phyloP scores from a whole-genome alignment of 2,329 filamentous ascomycete genomes.

The Graphilbum fragrans region DNA sequence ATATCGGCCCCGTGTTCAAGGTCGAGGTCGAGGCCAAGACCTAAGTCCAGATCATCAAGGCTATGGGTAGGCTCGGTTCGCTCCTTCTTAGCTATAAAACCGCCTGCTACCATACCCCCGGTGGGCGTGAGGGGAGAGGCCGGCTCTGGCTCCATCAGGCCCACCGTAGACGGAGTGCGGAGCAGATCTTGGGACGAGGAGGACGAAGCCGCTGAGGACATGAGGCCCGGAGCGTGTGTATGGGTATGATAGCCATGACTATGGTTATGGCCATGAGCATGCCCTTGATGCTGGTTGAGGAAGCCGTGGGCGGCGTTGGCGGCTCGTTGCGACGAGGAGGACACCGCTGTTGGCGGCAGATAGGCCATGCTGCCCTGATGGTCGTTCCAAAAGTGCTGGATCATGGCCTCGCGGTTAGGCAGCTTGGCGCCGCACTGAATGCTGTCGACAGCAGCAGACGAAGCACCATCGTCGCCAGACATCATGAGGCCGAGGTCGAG shows the following conservation, averaged over 20 bases:
- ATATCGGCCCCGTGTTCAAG: no score
- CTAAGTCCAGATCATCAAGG: no score
- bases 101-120: no score
- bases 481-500: conserved; percentile 6
- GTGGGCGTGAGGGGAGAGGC: no score
- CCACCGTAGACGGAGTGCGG: conserved; percentile 2
- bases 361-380: conserved; percentile 4
- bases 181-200: conserved; percentile 5
- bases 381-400: conserved; percentile 11
- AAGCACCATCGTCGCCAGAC: not conserved
- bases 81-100: no score
- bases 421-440: conserved; percentile 11
- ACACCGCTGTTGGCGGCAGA: not conserved
- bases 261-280: no score
- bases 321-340: not conserved
- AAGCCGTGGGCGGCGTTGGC: no score
- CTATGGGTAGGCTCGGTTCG: no score
- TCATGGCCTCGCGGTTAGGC: conserved; percentile 11
- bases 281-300: no score
- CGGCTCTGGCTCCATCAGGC: not conserved
- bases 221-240: conserved; percentile 2
- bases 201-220: conserved; percentile 4
- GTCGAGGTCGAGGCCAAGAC: no score
- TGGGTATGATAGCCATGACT: not conserved
- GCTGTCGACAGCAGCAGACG: not conserved